Base-by-base conservation (phyloP, 2,329 filamentous ascomycete species). In the Aurifilum marmelostoma region DNA sequence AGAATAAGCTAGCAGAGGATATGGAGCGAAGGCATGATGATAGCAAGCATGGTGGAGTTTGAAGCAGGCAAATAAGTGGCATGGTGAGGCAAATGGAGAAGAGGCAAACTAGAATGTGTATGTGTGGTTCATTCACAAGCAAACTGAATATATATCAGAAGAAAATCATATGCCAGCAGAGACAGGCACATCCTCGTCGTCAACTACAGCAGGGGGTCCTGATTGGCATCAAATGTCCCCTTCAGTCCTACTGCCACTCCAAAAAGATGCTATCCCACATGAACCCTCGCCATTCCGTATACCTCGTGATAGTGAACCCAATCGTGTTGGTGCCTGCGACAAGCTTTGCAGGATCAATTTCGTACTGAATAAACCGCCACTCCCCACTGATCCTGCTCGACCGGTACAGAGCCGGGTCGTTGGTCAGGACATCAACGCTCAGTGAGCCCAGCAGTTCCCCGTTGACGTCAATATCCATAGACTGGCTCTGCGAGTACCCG, bases 401-500 rank as follows among this genome's bases (percentile, higher is more conserved):
- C n/a, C 83, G 78, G 74, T 85, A 85, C 47, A 84, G 76, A 27
- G 79, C 79, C 5, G 83, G 83, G 70, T 84, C 83, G 50, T 75
- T 83, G 37, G 78, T 67, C 39, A 85, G 61, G 12, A 63, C 59
- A 24, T 71, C 76, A 52, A 75, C 78, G n/a, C 78, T 81, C 65
- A 84, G 76, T 65, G 83, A 82, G 0, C 80, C 81, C 5, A 83
- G 73, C 58, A 75, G 74, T 16, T 74, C 73, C 2, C 76, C 77
- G 67, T 84, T 84, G 32, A 82, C 76, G n/a, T 79, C 71, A n/a
- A 84, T 76, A 29, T 76, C 75, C 8, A 79, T 78, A 54, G 76
- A 97, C 0, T 77, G 76, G 2, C 82, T 83, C 12, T 79, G 75
- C 14, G 80, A 81, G 71, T 83, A 84, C 0, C 82, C 81, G 0